Conservation (phyloP, 345 rosid species). For the Melastoma malabathricum region DNA sequence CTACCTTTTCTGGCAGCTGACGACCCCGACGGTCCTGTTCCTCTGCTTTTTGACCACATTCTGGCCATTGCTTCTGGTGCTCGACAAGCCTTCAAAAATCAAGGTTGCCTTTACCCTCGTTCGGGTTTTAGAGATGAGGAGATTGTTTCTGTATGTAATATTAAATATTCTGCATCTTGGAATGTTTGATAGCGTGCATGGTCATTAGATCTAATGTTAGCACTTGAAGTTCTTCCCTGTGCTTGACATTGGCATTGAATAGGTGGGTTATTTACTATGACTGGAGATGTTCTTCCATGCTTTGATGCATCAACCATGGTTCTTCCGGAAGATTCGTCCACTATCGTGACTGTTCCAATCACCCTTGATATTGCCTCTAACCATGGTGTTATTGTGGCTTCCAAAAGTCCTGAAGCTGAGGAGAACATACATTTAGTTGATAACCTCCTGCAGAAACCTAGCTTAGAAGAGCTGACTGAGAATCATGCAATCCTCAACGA, state of each 20-base stretch:
- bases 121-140: neutral
- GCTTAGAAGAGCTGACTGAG: constrained; percentile 47
- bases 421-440: constrained; percentile 49
- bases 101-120: constrained; percentile 31
- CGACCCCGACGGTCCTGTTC: constrained; percentile 93
- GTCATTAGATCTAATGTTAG: neutral
- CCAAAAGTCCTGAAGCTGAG: constrained; percentile 27
- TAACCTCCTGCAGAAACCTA: constrained; percentile 87
- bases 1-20: constrained; percentile 89
- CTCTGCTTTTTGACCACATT: constrained; percentile 89
- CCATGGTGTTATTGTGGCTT: constrained; percentile 86
- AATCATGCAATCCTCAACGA: constrained; percentile 71
- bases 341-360: constrained; percentile 83
- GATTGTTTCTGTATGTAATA: too few species aligned
- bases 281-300: constrained; percentile 98
- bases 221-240: neutral
- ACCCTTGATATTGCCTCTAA: constrained; percentile 92
- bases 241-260: constrained; percentile 5
- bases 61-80: constrained; percentile 94
- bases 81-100: constrained; percentile 54
- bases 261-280: constrained; percentile 94
- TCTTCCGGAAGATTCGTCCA: constrained; percentile 71
- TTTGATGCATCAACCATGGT: constrained; percentile 73
- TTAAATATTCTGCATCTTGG: neutral
- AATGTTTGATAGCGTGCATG: neutral